Conservation (phyloP, 2,329 filamentous ascomycete species). For the Sordariomycetes sp. region DNA sequence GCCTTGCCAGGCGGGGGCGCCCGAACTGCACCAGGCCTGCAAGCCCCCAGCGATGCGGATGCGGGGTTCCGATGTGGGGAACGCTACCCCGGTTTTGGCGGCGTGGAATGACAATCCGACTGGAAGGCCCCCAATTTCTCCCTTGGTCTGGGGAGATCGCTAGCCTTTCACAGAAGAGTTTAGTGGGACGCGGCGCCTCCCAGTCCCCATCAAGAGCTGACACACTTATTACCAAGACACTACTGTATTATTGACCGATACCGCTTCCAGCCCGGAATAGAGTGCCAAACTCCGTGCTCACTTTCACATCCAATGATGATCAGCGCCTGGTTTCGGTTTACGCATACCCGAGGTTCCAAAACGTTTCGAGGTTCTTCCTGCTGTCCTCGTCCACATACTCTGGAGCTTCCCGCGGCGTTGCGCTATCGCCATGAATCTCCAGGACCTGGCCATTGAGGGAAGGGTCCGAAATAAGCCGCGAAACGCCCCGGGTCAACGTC, state of each 20-base stretch:
- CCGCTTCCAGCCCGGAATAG: neutral
- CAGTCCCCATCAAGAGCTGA: neutral
- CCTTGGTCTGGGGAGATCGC: too few relatives aligned
- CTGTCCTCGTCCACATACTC: slow-evolving; percentile 37
- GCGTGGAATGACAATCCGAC: too few relatives aligned
- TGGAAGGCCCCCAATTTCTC: neutral
- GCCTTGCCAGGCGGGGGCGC: too few relatives aligned
- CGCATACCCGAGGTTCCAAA: slow-evolving; percentile 35
- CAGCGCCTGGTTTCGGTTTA: neutral
- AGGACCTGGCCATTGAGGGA: slow-evolving; percentile 31
- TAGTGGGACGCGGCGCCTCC: too few relatives aligned
- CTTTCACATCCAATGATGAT: too few relatives aligned
- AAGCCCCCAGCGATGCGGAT: too few relatives aligned
- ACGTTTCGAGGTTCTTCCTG: slow-evolving; percentile 32
- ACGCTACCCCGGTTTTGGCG: too few relatives aligned
- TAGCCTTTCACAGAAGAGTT: too few relatives aligned
- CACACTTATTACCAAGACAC: neutral
- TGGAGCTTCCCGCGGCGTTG: slow-evolving; percentile 31
- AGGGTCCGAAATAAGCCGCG: slow-evolving; percentile 26
- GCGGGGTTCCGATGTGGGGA: too few relatives aligned
- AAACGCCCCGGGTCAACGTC: slow-evolving; percentile 31
- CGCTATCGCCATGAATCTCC: slow-evolving; percentile 38
- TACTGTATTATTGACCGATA: neutral
- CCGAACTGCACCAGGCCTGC: too few relatives aligned
- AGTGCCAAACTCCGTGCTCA: neutral